phyloP scores from a whole-genome alignment of 768 basidiomycete species.

The Suillus sp. region DNA sequence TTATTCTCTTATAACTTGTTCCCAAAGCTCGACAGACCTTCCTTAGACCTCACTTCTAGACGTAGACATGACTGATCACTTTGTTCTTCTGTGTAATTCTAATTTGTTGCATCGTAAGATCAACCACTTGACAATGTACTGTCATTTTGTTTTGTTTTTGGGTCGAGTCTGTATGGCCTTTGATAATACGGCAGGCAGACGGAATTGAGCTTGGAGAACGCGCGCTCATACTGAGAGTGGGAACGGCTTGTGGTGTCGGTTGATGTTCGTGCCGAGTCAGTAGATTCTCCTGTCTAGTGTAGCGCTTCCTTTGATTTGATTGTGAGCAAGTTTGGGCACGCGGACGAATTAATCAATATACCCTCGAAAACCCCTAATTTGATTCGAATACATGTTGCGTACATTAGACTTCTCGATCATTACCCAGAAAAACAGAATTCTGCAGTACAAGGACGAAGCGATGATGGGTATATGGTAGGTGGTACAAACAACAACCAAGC shows the following conservation, averaged over 20 bases:
- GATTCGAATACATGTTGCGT: background rate
- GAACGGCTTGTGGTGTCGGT: background rate
- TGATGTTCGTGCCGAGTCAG: background rate
- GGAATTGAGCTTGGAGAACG: no score
- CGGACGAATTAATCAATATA: background rate
- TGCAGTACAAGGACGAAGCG: background rate
- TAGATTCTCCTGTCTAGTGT: background rate
- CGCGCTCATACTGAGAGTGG: background rate
- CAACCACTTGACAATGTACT: background rate
- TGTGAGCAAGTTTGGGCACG: background rate
- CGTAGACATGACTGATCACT: background rate
- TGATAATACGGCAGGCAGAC: no score
- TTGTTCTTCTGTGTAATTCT: background rate
- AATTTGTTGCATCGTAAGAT: background rate
- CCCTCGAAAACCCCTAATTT: background rate
- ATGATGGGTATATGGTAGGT: constrained; percentile 4
- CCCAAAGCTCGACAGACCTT: background rate
- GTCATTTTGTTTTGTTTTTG: no score
- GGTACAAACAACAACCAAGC: constrained; percentile 9
- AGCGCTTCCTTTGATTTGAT: background rate
- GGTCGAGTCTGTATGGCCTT: no score
- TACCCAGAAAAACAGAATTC: background rate
- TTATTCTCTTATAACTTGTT: background rate
- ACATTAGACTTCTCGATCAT: background rate
- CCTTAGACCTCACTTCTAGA: background rate